Percentiles rank a stretch among this genome's conserved stretches.
Evolutionary conservation across 208 protist species (phyloP).

Genomic region (Blastocrithidia nonstop): DNA sequence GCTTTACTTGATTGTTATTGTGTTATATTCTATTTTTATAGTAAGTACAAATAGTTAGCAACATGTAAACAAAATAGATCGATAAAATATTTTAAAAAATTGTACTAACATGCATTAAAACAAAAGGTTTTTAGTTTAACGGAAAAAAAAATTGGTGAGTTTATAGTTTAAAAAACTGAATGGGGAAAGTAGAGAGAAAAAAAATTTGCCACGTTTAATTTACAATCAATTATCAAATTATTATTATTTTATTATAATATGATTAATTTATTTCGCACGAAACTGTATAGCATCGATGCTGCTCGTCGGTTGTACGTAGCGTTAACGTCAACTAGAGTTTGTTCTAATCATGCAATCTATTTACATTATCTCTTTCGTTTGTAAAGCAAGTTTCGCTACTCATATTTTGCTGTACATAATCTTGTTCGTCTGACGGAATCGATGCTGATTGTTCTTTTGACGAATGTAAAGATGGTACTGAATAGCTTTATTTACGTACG

Average conservation of each 20-base stretch:
- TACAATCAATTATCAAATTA: not conserved
- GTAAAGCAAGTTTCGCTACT: no score
- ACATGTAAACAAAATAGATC: conserved; percentile 1
- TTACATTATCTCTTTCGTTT: not conserved
- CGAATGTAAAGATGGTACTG: no score
- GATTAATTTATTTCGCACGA: conserved; percentile 29
- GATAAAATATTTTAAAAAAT: not conserved
- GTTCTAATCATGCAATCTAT: conserved; percentile 8
- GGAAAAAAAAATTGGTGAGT: not conserved
- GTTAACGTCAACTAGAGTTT: conserved; percentile 14
- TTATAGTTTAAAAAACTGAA: conserved; percentile 2
- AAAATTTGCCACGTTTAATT: no score
- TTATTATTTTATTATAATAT: not conserved
- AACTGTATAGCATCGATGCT: conserved; percentile 44
- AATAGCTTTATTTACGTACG: no score
- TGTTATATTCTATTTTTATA: not conserved
- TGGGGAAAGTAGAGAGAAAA: conserved; percentile 1
- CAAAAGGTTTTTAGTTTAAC: not conserved
- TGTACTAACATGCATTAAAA: not conserved
- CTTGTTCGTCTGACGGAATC: no score
- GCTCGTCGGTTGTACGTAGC: conserved; percentile 7
- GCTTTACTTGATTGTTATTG: not conserved
- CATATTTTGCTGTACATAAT: no score
- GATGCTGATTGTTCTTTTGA: no score
- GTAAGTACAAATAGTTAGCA: not conserved